Conservation (phyloP, 805 yeast genomes). For the Candida sakaeoensis region DNA sequence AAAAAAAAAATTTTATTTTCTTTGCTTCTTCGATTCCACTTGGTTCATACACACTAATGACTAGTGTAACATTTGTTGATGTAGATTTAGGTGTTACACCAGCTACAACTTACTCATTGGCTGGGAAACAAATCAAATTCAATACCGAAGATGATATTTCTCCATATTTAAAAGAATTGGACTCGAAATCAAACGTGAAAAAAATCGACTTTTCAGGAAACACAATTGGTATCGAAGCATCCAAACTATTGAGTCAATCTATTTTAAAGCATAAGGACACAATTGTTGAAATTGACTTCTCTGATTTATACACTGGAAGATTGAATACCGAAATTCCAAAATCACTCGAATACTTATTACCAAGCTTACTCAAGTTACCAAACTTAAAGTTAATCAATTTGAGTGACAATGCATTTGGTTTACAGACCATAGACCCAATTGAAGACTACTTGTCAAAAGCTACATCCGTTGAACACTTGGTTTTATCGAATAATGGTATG, state of each 20-base stretch:
- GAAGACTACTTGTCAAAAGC: slow-evolving; percentile 76
- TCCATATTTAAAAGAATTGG: slow-evolving; percentile 61
- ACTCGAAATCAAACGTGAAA: slow-evolving; percentile 31
- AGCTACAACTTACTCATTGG: slow-evolving; percentile 50
- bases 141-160: slow-evolving; percentile 69
- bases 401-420: slow-evolving; percentile 95
- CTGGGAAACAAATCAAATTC: slow-evolving; percentile 74
- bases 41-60: slow-evolving; percentile 15
- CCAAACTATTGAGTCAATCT: slow-evolving; percentile 61
- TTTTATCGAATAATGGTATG: slow-evolving; percentile 92
- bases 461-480: slow-evolving; percentile 76
- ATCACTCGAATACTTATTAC: slow-evolving; percentile 68
- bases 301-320: slow-evolving; percentile 93
- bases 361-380: slow-evolving; percentile 66
- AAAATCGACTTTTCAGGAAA: slow-evolving; percentile 86
- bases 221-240: slow-evolving; percentile 90
- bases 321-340: slow-evolving; percentile 91
- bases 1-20: slow-evolving; percentile 3
- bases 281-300: slow-evolving; percentile 70
- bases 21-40: slow-evolving; percentile 1
- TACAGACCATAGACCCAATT: slow-evolving; percentile 88
- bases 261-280: slow-evolving; percentile 42
- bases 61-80: slow-evolving; percentile 14
- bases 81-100: slow-evolving; percentile 37
- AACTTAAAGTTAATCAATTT: slow-evolving; percentile 72